phyloP scores from a whole-genome alignment of 345 rosid genomes.

The Odontarrhena argentea region DNA sequence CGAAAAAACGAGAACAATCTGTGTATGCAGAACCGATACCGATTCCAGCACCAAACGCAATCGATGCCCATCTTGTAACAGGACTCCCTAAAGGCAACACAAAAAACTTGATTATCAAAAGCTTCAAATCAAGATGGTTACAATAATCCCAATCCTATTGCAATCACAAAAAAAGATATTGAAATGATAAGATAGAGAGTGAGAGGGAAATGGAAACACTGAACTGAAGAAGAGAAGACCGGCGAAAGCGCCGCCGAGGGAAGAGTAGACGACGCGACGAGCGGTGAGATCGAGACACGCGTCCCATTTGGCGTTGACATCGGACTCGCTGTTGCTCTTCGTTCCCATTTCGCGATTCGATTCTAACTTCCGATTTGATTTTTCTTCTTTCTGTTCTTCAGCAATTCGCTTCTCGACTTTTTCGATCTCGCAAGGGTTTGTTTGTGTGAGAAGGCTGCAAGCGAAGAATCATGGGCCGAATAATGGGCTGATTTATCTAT shows the following conservation, averaged over 20 bases:
- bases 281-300: constrained; percentile 83
- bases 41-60: constrained; percentile 92
- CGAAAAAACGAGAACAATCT: constrained; percentile 67
- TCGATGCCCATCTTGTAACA: constrained; percentile 77
- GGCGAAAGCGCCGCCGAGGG: constrained; percentile 74
- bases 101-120: neutral
- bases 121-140: no score
- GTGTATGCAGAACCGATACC: constrained; percentile 92
- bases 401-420: constrained; percentile 10
- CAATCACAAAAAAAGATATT: neutral
- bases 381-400: neutral
- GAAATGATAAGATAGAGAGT: constrained; percentile 18
- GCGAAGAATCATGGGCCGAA: constrained; percentile 15
- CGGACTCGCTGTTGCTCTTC: constrained; percentile 46
- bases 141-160: neutral
- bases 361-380: constrained; percentile 31
- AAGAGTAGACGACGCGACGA: constrained; percentile 82
- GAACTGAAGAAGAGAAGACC: constrained; percentile 92
- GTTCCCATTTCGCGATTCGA: constrained; percentile 44
- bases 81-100: constrained; percentile 65
- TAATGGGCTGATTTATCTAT: neutral
- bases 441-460: constrained; percentile 5
- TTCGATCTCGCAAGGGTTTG: constrained; percentile 29
- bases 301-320: constrained; percentile 86
- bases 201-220: neutral